Evolutionary conservation across 2,329 filamentous ascomycete genomes (phyloP).

Genomic region (Beauveria varroae): DNA sequence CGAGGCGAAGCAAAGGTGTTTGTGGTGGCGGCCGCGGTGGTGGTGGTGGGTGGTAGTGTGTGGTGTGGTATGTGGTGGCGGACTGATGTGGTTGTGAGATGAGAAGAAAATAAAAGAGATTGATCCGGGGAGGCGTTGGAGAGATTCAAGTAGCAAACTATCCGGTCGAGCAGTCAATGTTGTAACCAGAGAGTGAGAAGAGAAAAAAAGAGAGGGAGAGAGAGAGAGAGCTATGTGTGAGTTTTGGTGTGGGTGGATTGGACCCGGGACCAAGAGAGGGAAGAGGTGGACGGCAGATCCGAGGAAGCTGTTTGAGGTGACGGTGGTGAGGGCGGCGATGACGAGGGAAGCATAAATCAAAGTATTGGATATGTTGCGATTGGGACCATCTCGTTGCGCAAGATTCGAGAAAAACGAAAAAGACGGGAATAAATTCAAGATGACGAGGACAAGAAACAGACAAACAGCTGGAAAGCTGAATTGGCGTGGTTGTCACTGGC

Average conservation of each 20-base stretch:
- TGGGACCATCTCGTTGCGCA: background rate
- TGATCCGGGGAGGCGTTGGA: background rate
- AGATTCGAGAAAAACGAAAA: background rate
- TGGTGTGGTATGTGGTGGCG: background rate
- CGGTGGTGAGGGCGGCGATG: background rate
- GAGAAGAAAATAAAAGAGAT: background rate
- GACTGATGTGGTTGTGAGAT: background rate
- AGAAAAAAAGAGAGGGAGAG: background rate
- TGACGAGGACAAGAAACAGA: background rate
- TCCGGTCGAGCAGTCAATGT: background rate
- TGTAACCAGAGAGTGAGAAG: background rate
- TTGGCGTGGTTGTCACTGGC: constrained; percentile 10
- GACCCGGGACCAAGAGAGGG: constrained; percentile 7
- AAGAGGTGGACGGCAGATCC: constrained; percentile 1
- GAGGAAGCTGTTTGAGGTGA: constrained; percentile 4
- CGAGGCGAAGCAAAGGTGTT: constrained; percentile 2
- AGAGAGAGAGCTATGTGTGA: constrained; percentile 3
- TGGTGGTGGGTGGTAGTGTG: background rate
- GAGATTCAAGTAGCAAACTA: background rate
- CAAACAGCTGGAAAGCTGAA: background rate
- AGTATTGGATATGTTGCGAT: background rate
- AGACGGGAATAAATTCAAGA: background rate
- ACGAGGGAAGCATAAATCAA: background rate
- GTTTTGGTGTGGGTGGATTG: constrained; percentile 11
- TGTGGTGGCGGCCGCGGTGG: background rate